A percentile compares a stretch with the other conserved stretches of the same genome.
phyloP scores from a whole-genome alignment of 2,329 filamentous ascomycete species.

The Bipolaris zeicola region DNA sequence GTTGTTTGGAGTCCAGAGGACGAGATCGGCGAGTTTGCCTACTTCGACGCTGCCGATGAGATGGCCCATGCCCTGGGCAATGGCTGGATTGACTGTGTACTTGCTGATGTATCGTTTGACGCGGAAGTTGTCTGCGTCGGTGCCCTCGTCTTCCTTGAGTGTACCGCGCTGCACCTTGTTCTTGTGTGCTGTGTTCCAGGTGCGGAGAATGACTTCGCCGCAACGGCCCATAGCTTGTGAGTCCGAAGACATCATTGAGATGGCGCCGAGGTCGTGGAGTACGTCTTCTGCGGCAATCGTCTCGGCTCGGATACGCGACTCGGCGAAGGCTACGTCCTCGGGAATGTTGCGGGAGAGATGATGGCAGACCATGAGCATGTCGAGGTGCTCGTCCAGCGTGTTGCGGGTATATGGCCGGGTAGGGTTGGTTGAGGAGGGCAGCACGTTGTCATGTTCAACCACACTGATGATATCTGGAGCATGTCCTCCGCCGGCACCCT shows the following conservation, averaged over 20 bases:
- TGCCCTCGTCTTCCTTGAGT: slow-evolving; percentile 77
- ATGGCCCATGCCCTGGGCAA: slow-evolving; percentile 89
- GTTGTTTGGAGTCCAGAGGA: slow-evolving; percentile 81
- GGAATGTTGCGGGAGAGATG: slow-evolving; percentile 91
- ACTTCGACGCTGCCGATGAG: slow-evolving; percentile 85
- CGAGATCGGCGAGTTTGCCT: slow-evolving; percentile 87
- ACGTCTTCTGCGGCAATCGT: slow-evolving; percentile 97
- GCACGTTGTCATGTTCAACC: slow-evolving; percentile 84
- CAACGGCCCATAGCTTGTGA: slow-evolving; percentile 97
- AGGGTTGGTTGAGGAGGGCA: slow-evolving; percentile 90
- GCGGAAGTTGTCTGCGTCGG: slow-evolving; percentile 84
- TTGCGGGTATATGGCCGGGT: slow-evolving; percentile 89
- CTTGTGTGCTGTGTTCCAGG: slow-evolving; percentile 98
- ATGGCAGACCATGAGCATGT: slow-evolving; percentile 99
- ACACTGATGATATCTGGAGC: slow-evolving; percentile 95
- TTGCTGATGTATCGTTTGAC: slow-evolving; percentile 94
- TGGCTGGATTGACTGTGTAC: slow-evolving; percentile 92
- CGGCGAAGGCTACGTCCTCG: slow-evolving; percentile 94
- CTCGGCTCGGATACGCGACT: slow-evolving; percentile 91
- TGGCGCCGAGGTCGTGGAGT: slow-evolving; percentile 90
- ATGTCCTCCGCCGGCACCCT: slow-evolving; percentile 92
- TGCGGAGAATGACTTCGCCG: slow-evolving; percentile 89
- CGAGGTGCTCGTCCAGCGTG: slow-evolving; percentile 93
- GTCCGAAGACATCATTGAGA: slow-evolving; percentile 97
- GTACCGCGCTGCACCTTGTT: slow-evolving; percentile 85